phyloP scores from a whole-genome alignment of 2,329 filamentous ascomycete genomes.

The Talaromyces sp. region DNA sequence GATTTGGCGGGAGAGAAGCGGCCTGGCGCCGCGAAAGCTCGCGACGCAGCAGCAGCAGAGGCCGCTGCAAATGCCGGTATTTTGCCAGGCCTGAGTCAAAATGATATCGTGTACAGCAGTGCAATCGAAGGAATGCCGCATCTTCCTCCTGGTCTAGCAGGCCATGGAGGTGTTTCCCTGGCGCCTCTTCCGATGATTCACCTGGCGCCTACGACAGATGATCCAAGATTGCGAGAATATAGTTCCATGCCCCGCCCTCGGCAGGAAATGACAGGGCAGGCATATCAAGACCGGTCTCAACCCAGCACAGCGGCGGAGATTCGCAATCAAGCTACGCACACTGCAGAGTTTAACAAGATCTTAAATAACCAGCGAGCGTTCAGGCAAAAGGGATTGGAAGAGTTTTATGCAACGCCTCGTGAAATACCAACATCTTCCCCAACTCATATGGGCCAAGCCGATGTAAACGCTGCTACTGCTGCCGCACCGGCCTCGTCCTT shows the following conservation, averaged over 20 bases:
- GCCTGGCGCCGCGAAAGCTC: constrained; percentile 82
- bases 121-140: constrained; percentile 65
- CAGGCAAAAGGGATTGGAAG: constrained; percentile 74
- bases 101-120: constrained; percentile 85
- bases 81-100: constrained; percentile 65
- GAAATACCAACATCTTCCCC: constrained; percentile 63
- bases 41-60: constrained; percentile 74
- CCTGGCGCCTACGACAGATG: constrained; percentile 71
- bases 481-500: constrained; percentile 34
- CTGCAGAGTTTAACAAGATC: constrained; percentile 85
- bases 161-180: constrained; percentile 58
- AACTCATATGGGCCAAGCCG: constrained; percentile 23
- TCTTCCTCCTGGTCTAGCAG: constrained; percentile 69
- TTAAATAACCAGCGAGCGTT: constrained; percentile 76
- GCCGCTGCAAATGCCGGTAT: constrained; percentile 56
- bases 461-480: constrained; percentile 31
- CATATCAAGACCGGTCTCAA: constrained; percentile 84
- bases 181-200: constrained; percentile 82
- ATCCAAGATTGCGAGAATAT: constrained; percentile 75
- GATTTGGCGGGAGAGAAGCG: constrained; percentile 94
- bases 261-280: constrained; percentile 81
- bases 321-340: constrained; percentile 78
- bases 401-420: constrained; percentile 77
- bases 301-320: constrained; percentile 74
- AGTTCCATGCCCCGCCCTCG: constrained; percentile 78